These are phyloP conservation scores for Diaporthe australafricana DNA, from an alignment of 2,329 filamentous ascomycete species.

Conservation along the genomic window DNA sequence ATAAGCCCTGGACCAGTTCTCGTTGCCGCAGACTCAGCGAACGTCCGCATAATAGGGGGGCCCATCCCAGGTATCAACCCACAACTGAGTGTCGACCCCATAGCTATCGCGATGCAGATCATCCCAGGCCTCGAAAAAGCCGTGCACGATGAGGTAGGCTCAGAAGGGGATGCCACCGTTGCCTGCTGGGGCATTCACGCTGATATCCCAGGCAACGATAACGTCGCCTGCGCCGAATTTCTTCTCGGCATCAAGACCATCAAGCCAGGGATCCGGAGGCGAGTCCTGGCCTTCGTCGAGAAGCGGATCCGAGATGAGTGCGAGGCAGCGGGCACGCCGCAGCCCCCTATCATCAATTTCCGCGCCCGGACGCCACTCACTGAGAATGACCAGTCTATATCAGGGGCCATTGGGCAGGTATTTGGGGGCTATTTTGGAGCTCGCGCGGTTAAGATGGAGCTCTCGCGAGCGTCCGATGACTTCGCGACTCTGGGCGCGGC, in stretches of 20 bases:
- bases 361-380: neutral
- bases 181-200: slow-evolving; percentile 21
- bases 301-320: slow-evolving; percentile 14
- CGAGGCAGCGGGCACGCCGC: neutral
- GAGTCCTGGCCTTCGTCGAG: slow-evolving; percentile 11
- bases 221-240: slow-evolving; percentile 16
- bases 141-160: slow-evolving; percentile 46
- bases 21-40: slow-evolving; percentile 43
- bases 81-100: slow-evolving; percentile 58
- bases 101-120: slow-evolving; percentile 54
- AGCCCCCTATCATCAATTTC: slow-evolving; percentile 12
- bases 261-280: slow-evolving; percentile 9
- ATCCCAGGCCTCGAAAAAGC: slow-evolving; percentile 51
- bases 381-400: neutral
- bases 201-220: slow-evolving; percentile 21
- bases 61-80: slow-evolving; percentile 58
- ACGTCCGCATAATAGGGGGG: slow-evolving; percentile 49
- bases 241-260: slow-evolving; percentile 28
- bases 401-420: neutral
- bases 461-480: neutral
- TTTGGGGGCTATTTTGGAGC: neutral
- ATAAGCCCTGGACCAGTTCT: slow-evolving; percentile 43
- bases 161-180: slow-evolving; percentile 45
- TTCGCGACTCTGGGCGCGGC: neutral
- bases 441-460: neutral